Evolutionary conservation across 352 stramenopile species (phyloP).

Genomic region (Phytopythium oedochilum): DNA sequence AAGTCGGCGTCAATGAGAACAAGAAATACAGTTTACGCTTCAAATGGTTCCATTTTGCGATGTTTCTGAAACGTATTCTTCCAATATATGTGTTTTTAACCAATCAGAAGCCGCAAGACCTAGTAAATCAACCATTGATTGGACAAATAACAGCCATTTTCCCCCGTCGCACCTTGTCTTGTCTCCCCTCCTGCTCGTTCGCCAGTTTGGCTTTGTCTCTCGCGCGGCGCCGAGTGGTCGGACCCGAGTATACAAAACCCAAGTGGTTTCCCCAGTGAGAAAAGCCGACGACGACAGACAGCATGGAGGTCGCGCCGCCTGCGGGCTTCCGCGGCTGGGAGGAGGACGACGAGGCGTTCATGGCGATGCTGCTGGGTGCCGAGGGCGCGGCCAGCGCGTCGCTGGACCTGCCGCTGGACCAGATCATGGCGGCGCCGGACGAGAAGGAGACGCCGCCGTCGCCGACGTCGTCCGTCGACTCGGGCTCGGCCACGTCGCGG

Average conservation of each 20-base stretch:
- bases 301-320: slow-evolving; percentile 3
- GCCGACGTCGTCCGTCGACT: slow-evolving; percentile 1
- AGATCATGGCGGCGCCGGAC: background rate
- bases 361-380: slow-evolving; percentile 23
- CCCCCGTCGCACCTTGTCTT: too few relatives aligned
- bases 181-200: background rate
- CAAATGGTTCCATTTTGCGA: too few relatives aligned
- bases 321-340: slow-evolving; percentile 13
- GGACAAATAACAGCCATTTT: too few relatives aligned
- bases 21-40: too few relatives aligned
- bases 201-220: background rate
- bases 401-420: slow-evolving; percentile 1
- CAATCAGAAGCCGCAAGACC: background rate
- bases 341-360: slow-evolving; percentile 28
- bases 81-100: too few relatives aligned
- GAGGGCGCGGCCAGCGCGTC: slow-evolving; percentile 4
- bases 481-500: slow-evolving; percentile 6
- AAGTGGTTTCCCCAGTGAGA: background rate
- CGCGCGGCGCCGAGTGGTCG: background rate
- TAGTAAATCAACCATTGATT: background rate
- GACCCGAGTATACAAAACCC: background rate
- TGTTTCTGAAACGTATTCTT: too few relatives aligned
- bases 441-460: slow-evolving; percentile 1
- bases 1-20: too few relatives aligned
- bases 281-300: slow-evolving; percentile 10